Evolutionary conservation across 2,329 filamentous ascomycete species (phyloP).

Genomic region (Dactylellina drechsleri): DNA sequence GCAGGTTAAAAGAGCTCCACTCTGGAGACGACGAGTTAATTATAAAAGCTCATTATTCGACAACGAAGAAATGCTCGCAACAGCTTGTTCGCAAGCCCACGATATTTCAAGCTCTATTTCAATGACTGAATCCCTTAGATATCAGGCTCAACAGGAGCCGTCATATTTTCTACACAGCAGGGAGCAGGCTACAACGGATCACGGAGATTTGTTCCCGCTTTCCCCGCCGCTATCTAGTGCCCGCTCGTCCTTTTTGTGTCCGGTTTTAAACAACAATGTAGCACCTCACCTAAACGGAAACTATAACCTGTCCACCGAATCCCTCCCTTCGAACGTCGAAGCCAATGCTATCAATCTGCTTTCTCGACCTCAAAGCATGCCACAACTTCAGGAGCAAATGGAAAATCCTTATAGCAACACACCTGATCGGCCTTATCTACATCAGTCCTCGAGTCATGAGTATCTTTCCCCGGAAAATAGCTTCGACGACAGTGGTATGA

Average conservation of each 20-base stretch:
- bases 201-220: conserved; percentile 54
- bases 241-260: conserved; percentile 54
- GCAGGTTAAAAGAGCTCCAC: conserved; percentile 54
- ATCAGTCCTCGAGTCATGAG: conserved; percentile 45
- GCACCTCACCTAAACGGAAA: conserved; percentile 54
- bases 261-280: conserved; percentile 46
- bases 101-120: conserved; percentile 41
- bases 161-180: conserved; percentile 51
- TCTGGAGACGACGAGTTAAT: conserved; percentile 55
- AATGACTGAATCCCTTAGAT: conserved; percentile 50
- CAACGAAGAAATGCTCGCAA: conserved; percentile 55
- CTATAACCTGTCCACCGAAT: conserved; percentile 55
- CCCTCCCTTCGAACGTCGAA: conserved; percentile 53
- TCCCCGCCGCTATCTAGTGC: conserved; percentile 55
- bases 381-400: conserved; percentile 54
- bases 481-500: conserved; percentile 42
- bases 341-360: conserved; percentile 49
- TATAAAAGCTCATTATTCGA: conserved; percentile 54
- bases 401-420: conserved; percentile 44
- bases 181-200: conserved; percentile 48
- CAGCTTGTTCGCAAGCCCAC: conserved; percentile 46
- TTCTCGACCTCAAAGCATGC: conserved; percentile 52
- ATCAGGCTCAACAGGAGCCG: conserved; percentile 45
- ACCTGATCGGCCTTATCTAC: conserved; percentile 36
- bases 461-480: conserved; percentile 51